Conservation (phyloP, 1,139 yeast genomes). For the Geotrichum macrosporum region DNA sequence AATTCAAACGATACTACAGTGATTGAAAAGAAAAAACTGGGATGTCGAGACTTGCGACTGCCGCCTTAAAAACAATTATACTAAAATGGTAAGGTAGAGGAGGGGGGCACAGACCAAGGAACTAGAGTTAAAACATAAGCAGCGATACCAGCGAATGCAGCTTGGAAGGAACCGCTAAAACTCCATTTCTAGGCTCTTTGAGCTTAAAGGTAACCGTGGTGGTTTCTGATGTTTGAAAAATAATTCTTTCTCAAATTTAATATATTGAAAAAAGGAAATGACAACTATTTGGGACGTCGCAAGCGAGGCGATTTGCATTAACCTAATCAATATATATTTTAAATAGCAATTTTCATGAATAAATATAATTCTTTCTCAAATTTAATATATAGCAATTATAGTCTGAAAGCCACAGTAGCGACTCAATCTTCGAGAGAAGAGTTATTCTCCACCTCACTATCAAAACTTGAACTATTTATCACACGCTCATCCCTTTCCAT, state of each 20-base stretch:
- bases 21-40: conserved; percentile 57
- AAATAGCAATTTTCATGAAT: too few relatives aligned
- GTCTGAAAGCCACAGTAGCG: too few relatives aligned
- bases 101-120: conserved; percentile 68
- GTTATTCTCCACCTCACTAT: too few relatives aligned
- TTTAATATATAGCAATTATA: too few relatives aligned
- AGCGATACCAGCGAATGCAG: conserved; percentile 68
- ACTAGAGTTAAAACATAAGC: conserved; percentile 66
- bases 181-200: conserved; percentile 59
- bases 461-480: too few relatives aligned
- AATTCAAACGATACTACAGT: conserved; percentile 71
- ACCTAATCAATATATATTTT: too few relatives aligned
- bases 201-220: conserved; percentile 27
- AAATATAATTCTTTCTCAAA: too few relatives aligned
- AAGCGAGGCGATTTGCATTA: conserved; percentile 35
- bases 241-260: too few relatives aligned
- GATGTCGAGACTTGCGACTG: conserved; percentile 85
- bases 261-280: conserved; percentile 55
- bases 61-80: conserved; percentile 80
- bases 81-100: conserved; percentile 65
- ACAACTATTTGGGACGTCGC: conserved; percentile 75
- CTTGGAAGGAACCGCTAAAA: conserved; percentile 47
- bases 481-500: too few relatives aligned
- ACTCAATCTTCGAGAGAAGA: too few relatives aligned
- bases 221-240: conserved; percentile 58